Base-by-base conservation (phyloP, 108 stramenopile genomes). In the Fragilariopsis cylindrus region DNA sequence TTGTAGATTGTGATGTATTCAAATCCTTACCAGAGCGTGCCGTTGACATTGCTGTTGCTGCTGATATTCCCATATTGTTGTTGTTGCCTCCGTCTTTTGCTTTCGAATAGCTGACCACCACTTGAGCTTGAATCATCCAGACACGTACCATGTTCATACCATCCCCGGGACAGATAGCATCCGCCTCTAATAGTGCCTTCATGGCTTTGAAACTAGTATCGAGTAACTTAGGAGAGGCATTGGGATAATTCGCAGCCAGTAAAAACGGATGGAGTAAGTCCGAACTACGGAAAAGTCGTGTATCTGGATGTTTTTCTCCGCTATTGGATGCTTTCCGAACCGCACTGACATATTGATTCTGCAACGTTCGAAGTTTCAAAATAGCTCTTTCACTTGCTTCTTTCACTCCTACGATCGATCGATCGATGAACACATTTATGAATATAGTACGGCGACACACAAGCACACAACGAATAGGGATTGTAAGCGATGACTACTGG, bases 321-420 rank as follows among this genome's bases (percentile, higher is more conserved):
- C 39, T 62, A 11, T 19, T 64, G 11, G 77, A 75, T 1, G 93
- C 91, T 50, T 90, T 81, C 44, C 94, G 88, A 52, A 95, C 94
- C 7, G 91, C 91, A 48, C 80, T 83, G 5, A 90, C 91, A 71
- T 95, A 95, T 54, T 80, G 70, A 45, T 85, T 90, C 77, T 95
- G 88, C 60, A 91, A 81, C 42, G 85, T 80, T 43, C 94, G 79
- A 39, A 95, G 79, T 56, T 87, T 86, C 43, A 92, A 65, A 44
- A 92, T 95, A 46, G 94, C 94, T 48, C 92, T 74, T 76, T 95
- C 94, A 55, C 88, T 87, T 48, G 94, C 90, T 60, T 92, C 92
- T 70, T 92, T 92, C 30, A 95, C 90, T 30, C 87, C 90, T 91
- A 52, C 11, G 44, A 69, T 18, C 42, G 48, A 8, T 53, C 30